phyloP scores from a whole-genome alignment of 306 rosid genomes.

The Gastrolobium bilobum region DNA sequence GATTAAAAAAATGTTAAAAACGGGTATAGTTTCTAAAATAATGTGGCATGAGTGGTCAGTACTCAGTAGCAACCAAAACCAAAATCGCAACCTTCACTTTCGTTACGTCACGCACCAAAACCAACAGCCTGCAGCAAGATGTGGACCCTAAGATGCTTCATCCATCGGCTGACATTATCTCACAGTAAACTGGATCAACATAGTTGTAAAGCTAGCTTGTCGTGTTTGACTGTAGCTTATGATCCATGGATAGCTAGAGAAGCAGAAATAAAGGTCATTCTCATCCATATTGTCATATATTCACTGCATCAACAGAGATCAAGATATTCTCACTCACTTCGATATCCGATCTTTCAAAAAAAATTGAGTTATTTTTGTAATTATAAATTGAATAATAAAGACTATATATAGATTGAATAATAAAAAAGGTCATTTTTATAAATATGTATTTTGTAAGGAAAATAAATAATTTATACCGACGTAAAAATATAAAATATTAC shows the following conservation, averaged over 20 bases:
- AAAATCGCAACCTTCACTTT: not conserved
- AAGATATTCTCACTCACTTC: too few species aligned
- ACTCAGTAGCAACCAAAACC: not conserved
- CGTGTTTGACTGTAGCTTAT: slow-evolving; percentile 19
- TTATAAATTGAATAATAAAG: too few species aligned
- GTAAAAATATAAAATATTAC: too few species aligned
- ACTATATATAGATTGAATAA: too few species aligned
- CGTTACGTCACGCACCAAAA: not conserved
- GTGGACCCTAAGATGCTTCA: slow-evolving; percentile 1
- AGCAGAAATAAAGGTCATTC: not conserved
- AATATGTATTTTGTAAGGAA: too few species aligned
- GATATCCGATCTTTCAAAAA: too few species aligned
- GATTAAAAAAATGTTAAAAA: too few species aligned
- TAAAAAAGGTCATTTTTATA: too few species aligned
- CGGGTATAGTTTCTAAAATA: too few species aligned
- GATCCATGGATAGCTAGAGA: not conserved
- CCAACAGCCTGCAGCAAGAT: not conserved
- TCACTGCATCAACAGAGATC: not conserved
- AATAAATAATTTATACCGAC: too few species aligned
- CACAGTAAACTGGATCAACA: not conserved
- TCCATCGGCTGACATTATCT: not conserved
- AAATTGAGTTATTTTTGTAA: too few species aligned
- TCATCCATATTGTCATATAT: not conserved
- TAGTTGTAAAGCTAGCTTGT: not conserved
- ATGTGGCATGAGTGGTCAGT: too few species aligned